phyloP scores from a whole-genome alignment of 2,329 filamentous ascomycete species.

The Diaporthe eres region DNA sequence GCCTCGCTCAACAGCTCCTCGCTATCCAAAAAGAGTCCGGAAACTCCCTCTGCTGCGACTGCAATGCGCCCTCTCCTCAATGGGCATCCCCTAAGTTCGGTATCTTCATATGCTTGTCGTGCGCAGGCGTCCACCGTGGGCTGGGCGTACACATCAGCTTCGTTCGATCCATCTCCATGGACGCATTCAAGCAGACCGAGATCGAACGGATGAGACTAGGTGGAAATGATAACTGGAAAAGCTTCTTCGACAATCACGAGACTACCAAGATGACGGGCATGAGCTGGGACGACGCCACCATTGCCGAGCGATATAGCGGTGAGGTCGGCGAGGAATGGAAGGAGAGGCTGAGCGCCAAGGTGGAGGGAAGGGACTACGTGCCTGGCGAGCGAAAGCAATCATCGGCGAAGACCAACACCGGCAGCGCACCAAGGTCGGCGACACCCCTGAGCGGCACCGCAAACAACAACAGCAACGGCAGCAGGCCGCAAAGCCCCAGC shows the following conservation, averaged over 20 bases:
- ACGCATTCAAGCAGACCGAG: conserved; percentile 94
- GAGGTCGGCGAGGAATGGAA: conserved; percentile 97
- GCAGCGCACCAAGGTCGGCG: conserved; percentile 39
- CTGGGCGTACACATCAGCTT: conserved; percentile 99
- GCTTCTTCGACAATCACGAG: conserved; percentile 84
- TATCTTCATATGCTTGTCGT: conserved; percentile 98
- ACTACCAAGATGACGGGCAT: conserved; percentile 77
- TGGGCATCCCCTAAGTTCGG: conserved; percentile 98
- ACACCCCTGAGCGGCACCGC: conserved; percentile 55
- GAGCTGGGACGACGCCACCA: conserved; percentile 88
- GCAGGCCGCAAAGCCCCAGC: conserved; percentile 56
- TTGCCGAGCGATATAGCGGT: conserved; percentile 90
- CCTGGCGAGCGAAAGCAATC: conserved; percentile 73
- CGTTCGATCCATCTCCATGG: conserved; percentile 97
- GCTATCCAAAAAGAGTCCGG: conserved; percentile 91
- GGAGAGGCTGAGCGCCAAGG: conserved; percentile 87
- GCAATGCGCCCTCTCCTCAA: conserved; percentile 94
- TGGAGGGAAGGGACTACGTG: conserved; percentile 90
- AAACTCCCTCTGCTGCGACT: conserved; percentile 95
- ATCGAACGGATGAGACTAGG: conserved; percentile 94
- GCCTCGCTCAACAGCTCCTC: conserved; percentile 74
- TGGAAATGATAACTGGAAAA: conserved; percentile 88
- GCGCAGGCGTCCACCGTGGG: conserved; percentile 93
- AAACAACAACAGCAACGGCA: conserved; percentile 50
- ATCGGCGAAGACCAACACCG: conserved; percentile 42